Base-by-base conservation (phyloP, 768 basidiomycete species). In the Suillus paluster region DNA sequence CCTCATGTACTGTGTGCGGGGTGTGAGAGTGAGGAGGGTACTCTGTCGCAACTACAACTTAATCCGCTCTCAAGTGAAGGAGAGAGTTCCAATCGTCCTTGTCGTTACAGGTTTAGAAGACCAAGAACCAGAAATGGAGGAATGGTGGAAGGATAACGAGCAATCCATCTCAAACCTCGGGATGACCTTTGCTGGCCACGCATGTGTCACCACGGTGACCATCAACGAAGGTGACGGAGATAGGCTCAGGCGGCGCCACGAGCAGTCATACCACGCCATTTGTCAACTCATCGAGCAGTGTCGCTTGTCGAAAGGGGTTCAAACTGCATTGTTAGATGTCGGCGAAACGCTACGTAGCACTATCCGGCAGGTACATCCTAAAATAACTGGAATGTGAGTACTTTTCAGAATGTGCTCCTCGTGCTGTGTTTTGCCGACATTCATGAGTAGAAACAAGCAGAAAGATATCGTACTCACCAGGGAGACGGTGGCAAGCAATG, bases 91-190 rank as follows among this genome's bases (percentile, higher is more conserved):
- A 2, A 66, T 77, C 3, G 73, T 70, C 21, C 52, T 77, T 52
- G 65, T 78, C 14, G 71, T 74, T 8, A 78, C 75, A 3, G 73
- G 74, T 25, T 68, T 78, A 25, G 77, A 77, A 62, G 72, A 73
- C 41, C 65, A 74, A 2, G 69, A 77, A 33, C 66, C 64, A 21
- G 69, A 71, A 4, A 77, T 78, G 71, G 73, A 75, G 3, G 55
- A 56, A 27, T 82, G 80, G 81, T 81, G 79, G 80, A 61, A 45
- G n/a, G 59, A 68, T 56, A 77, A 80, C 41, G 68, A 77, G 61
- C 59, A 63, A 36, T 58, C 61, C 10, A 72, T 82, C 56, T 65
- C 63, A n/a, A 60, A 56, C 30, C 66, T 76, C 38, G 69, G 70
- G 10, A 81, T 82, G 70, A 54, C 61, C 11, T 80, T 80, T n/a